Percentiles rank a stretch among this genome's conserved stretches.
These are phyloP conservation scores for Aspergillus tanneri DNA, from an alignment of 2,329 filamentous ascomycete genomes.

Conservation along the genomic window DNA sequence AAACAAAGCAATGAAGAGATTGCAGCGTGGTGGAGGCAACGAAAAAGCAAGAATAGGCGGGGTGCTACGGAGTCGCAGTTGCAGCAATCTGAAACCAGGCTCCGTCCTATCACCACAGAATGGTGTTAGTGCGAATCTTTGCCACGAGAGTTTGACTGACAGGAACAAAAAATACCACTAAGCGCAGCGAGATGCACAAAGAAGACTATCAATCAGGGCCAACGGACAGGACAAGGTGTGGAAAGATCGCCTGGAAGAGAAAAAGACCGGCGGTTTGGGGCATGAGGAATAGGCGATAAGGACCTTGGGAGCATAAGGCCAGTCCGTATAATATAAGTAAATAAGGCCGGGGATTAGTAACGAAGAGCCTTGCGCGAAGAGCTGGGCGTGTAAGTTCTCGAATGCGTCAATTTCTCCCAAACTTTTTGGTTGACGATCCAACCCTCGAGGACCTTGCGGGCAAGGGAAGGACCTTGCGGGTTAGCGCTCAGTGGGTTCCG, in stretches of 20 bases:
- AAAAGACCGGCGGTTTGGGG: constrained; percentile 18
- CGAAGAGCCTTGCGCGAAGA: neutral
- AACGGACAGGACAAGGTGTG: constrained; percentile 11
- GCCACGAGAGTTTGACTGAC: neutral
- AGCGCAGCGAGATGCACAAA: neutral
- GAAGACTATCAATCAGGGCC: constrained; percentile 13
- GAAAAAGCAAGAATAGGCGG: neutral
- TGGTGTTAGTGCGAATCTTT: neutral
- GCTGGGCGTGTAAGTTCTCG: neutral
- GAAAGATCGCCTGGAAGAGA: constrained; percentile 12
- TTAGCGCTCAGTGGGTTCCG: too few species aligned
- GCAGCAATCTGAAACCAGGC: neutral
- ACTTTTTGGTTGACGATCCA: constrained; percentile 2
- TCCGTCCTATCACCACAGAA: neutral
- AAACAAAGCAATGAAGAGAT: neutral
- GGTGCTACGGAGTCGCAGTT: too few species aligned
- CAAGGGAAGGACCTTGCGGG: neutral
- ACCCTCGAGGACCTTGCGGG: constrained; percentile 24
- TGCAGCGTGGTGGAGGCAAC: neutral
- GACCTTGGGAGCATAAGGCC: constrained; percentile 23
- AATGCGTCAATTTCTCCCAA: constrained; percentile 8
- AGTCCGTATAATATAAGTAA: neutral
- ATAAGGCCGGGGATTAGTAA: neutral
- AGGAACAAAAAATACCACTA: constrained; percentile 13
- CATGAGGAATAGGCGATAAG: constrained; percentile 17